Evolutionary conservation across 305 asterid species (phyloP).

Genomic region (Salvia sclarea): DNA sequence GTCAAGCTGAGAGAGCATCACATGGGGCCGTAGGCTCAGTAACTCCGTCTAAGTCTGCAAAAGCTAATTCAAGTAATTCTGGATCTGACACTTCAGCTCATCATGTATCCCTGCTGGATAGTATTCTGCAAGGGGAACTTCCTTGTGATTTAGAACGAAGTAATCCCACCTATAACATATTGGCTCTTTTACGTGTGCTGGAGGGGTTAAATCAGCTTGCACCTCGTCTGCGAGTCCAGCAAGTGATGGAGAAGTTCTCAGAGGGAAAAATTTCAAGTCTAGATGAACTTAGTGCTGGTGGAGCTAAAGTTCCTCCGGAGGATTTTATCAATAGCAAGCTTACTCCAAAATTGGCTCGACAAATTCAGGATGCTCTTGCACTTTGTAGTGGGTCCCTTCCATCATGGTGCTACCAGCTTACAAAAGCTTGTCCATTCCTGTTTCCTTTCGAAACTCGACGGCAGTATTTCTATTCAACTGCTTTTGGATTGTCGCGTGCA

Average conservation of each 20-base stretch:
- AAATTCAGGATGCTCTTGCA: slow-evolving; percentile 96
- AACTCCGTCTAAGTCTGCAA: slow-evolving; percentile 55
- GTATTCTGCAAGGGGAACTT: slow-evolving; percentile 92
- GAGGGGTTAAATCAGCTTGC: slow-evolving; percentile 97
- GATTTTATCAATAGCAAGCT: slow-evolving; percentile 84
- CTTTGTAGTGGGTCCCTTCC: slow-evolving; percentile 98
- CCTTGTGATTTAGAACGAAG: slow-evolving; percentile 91
- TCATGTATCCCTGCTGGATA: slow-evolving; percentile 73
- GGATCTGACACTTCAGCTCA: slow-evolving; percentile 46
- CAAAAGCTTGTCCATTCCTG: slow-evolving; percentile 94
- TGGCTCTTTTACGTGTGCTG: slow-evolving; percentile 89
- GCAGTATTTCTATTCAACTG: slow-evolving; percentile 97
- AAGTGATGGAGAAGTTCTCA: slow-evolving; percentile 62
- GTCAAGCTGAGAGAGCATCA: slow-evolving; percentile 61
- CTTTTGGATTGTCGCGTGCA: slow-evolving; percentile 96
- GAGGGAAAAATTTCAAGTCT: slow-evolving; percentile 67
- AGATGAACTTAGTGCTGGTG: slow-evolving; percentile 50
- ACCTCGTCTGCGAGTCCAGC: slow-evolving; percentile 68
- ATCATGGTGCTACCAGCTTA: slow-evolving; percentile 96
- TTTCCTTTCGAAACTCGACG: slow-evolving; percentile 97
- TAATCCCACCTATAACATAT: slow-evolving; percentile 82
- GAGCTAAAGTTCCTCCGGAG: slow-evolving; percentile 58
- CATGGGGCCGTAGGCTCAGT: slow-evolving; percentile 54
- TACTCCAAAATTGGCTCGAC: slow-evolving; percentile 91
- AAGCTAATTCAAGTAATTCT: slow-evolving; percentile 55